Evolutionary conservation across 352 stramenopile genomes (phyloP).

Genomic region (Proteromonas lacertae): DNA sequence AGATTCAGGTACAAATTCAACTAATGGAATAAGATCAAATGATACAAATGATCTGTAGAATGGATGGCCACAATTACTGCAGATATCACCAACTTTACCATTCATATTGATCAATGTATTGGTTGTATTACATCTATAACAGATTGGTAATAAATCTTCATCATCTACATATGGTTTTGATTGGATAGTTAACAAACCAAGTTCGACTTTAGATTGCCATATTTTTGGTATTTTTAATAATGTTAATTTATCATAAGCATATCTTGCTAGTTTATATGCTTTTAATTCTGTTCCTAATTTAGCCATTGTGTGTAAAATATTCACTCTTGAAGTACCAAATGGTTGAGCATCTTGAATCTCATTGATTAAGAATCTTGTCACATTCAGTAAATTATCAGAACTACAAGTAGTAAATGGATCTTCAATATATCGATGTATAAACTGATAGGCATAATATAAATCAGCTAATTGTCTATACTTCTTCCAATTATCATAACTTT

Average conservation of each 20-base stretch:
- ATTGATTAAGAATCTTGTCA: constrained; percentile 59
- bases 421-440: constrained; percentile 57
- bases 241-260: constrained; percentile 58
- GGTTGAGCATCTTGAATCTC: constrained; percentile 21
- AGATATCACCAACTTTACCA: constrained; percentile 27
- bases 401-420: constrained; percentile 61
- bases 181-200: constrained; percentile 56
- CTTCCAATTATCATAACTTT: neutral
- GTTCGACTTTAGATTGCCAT: constrained; percentile 43
- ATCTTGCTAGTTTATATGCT: constrained; percentile 52
- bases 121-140: constrained; percentile 56
- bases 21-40: constrained; percentile 67
- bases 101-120: constrained; percentile 50
- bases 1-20: constrained; percentile 43
- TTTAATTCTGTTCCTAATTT: constrained; percentile 48
- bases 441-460: constrained; percentile 59
- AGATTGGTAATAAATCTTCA: constrained; percentile 56
- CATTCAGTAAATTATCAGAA: constrained; percentile 56
- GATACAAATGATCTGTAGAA: constrained; percentile 70
- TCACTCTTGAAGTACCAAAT: constrained; percentile 38
- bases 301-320: constrained; percentile 64
- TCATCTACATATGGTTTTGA: constrained; percentile 56
- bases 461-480: constrained; percentile 21
- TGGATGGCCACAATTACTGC: constrained; percentile 53
- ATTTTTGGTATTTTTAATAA: constrained; percentile 36